Base-by-base conservation (phyloP, 306 rosid species). In the Spatholobus suberectus region DNA sequence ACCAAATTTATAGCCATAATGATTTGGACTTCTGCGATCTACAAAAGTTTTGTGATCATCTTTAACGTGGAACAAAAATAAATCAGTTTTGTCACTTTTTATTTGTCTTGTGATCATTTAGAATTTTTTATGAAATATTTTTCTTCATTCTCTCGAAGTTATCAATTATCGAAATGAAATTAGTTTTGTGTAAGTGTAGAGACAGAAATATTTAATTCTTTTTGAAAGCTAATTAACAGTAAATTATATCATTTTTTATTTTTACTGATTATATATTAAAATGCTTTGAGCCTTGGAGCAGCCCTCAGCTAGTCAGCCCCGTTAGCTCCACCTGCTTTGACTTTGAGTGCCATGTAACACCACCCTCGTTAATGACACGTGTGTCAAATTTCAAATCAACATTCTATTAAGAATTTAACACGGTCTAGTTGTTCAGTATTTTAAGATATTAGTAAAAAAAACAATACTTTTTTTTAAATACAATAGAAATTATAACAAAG, bases 1-100 rank as follows among this genome's bases (percentile, higher is more conserved):
- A 46, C 79, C 74, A n/a, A 72, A 44, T 80, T 57, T 27, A 1
- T 46, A 44, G 73, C 52, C 40, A 72, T 81, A 3, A 71, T 81
- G 51, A 59, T 59, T 71, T 37, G 3, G 76, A 69, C 83, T 80
- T 54, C 29, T 70, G 5, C 18, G 5, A 66, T 66, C 75, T 26
- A 5, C 43, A 46, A 27, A 77, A 46, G 65, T 44, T 57, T 15
- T 32, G 20, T 18, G 47, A 18, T n/a, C 0, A 6, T 37, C 12
- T 37, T 26, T 26, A 6, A 13, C 21, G 2, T 75, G 6, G 14
- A 15, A 15, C n/a, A 24, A 41, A 24, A 74, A 1, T 6, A n/a
- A 54, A 37, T 20, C 4, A 5, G 4, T 6, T 58, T 40, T 76
- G 59, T 76, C 32, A 59, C 38, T 26, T 76, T 10, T 76, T 66